Conservation (phyloP, 2,329 filamentous ascomycete species). For the Phyllosticta citribraziliensis region DNA sequence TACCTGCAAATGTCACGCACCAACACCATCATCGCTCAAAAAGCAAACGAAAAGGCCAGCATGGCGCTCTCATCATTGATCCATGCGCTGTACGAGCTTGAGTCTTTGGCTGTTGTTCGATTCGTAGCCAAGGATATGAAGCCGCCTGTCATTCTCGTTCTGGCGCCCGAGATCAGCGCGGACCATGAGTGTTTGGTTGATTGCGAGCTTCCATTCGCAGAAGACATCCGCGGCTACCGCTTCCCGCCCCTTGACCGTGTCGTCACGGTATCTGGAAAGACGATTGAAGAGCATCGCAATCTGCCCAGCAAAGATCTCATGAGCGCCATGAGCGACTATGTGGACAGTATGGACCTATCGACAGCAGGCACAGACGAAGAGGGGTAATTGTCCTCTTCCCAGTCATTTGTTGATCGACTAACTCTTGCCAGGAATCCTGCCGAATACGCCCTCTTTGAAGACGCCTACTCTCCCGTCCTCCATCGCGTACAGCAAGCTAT, state of each 20-base stretch:
- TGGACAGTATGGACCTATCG: constrained; percentile 86
- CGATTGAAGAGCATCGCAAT: constrained; percentile 71
- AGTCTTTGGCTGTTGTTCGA: constrained; percentile 77
- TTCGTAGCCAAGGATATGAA: constrained; percentile 78
- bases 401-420: constrained; percentile 8
- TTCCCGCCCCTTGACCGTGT: constrained; percentile 87
- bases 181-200: constrained; percentile 83
- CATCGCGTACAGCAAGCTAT: constrained; percentile 84
- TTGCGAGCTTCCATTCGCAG: constrained; percentile 81
- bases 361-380: constrained; percentile 62
- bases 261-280: constrained; percentile 74
- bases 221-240: constrained; percentile 81
- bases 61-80: constrained; percentile 83
- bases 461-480: constrained; percentile 75
- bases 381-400: constrained; percentile 27
- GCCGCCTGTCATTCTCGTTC: constrained; percentile 63
- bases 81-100: constrained; percentile 74
- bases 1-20: constrained; percentile 78
- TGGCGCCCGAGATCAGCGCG: constrained; percentile 69
- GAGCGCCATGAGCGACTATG: constrained; percentile 79
- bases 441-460: constrained; percentile 64
- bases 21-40: constrained; percentile 67
- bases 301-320: constrained; percentile 66
- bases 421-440: constrained; percentile 33
- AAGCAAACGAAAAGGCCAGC: constrained; percentile 68